Evolutionary conservation across 2,329 filamentous ascomycete species (phyloP), one percentile per base, ranked within the genome.

Genomic region (Pseudogymnoascus sp.): DNA sequence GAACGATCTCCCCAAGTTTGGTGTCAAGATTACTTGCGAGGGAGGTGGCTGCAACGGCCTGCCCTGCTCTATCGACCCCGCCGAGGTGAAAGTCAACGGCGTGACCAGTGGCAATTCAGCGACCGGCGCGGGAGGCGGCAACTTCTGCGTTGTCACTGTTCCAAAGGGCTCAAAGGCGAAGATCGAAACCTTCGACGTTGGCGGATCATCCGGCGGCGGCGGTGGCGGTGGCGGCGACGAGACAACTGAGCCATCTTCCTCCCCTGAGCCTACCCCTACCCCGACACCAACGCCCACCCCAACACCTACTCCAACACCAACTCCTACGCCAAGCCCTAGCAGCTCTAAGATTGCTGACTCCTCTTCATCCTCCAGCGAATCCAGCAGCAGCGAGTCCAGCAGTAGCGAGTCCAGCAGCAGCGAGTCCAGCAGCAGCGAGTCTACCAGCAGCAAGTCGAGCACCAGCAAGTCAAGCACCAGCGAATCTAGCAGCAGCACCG

Each of bases 81-180:
- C 78, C 23, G 76, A 78, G 63, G 77, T 82, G 59, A 77, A 72
- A 8, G 78, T 85, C 61, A 85, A 84, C 61, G 79, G 80, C 43
- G 83, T 92, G 63, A 78, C 74, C 7, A 88, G 86, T 69, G 74
- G 79, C 16, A 74, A 80, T 19, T 71, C 75, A 31, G 77, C 82
- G 39, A 74, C 75, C 14, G 89, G 89, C 60, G 89, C 88, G 14
- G 88, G 88, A 31, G 85, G 82, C 68, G 83, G 85, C 16, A 77
- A 79, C 43, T 92, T 91, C 74, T 93, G 90, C 69, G 89, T 92
- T 58, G 89, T 90, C 11, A 92, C 89, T 12, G 85, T 91, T 14
- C 79, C 85, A 45, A 82, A 83, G 68, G 89, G 89, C 26, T 74
- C 75, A 58, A 84, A 80, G 62, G 90, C 88, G 45, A 84, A 84